phyloP scores from a whole-genome alignment of 345 rosid genomes.

The Clarkia xantiana region DNA sequence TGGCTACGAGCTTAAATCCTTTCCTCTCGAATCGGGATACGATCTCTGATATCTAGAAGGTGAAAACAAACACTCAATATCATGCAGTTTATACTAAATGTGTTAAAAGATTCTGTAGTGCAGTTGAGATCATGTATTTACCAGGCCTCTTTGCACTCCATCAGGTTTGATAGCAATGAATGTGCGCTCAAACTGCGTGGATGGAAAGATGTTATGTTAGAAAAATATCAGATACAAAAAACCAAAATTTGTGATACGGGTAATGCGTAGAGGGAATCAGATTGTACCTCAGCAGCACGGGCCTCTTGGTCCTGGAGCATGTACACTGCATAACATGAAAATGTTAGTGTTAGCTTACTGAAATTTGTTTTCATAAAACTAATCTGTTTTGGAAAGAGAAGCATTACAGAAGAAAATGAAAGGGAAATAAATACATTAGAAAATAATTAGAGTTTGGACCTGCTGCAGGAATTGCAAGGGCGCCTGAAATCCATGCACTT shows the following conservation, averaged over 20 bases:
- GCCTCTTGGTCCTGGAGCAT: constrained; percentile 87
- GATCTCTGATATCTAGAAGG: constrained; percentile 68
- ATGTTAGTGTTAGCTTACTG: background rate
- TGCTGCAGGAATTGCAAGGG: constrained; percentile 75
- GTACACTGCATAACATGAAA: constrained; percentile 28
- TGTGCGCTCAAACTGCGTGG: constrained; percentile 64
- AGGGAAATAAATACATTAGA: background rate
- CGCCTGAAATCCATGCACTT: constrained; percentile 68
- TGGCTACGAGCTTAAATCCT: constrained; percentile 92
- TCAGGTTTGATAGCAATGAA: constrained; percentile 99
- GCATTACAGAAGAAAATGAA: background rate
- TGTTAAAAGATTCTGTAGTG: background rate
- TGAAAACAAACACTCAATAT: background rate
- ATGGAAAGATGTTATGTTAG: background rate
- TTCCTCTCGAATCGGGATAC: constrained; percentile 89
- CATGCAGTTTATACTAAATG: too few species aligned
- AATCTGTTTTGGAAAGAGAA: background rate
- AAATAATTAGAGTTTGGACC: constrained; percentile 23
- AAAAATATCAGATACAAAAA: background rate
- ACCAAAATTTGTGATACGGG: background rate
- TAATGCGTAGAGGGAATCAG: background rate
- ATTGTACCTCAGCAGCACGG: constrained; percentile 68
- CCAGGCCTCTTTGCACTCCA: constrained; percentile 96
- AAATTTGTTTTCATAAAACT: background rate
- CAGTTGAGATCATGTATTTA: constrained; percentile 16